A percentile compares a stretch with the other conserved stretches of the same genome.
Evolutionary conservation across 768 basidiomycete species (phyloP).

Genomic region (Pleurotus eryngii): DNA sequence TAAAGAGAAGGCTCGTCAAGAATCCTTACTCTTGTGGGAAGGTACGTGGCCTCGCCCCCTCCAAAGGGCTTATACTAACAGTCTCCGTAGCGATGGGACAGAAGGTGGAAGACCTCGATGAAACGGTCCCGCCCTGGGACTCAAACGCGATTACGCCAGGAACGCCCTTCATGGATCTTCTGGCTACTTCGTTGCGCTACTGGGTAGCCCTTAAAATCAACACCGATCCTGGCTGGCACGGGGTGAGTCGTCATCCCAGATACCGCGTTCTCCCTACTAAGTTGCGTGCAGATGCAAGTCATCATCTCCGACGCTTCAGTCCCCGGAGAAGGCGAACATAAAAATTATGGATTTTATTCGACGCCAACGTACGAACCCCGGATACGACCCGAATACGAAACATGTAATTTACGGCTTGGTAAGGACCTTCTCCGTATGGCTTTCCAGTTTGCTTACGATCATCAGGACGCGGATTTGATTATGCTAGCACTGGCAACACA

Average conservation of each 20-base stretch:
- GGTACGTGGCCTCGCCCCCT: constrained; percentile 37
- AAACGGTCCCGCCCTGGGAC: constrained; percentile 88
- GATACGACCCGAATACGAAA: constrained; percentile 91
- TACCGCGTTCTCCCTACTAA: neutral
- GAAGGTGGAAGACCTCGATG: constrained; percentile 73
- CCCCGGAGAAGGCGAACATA: constrained; percentile 98
- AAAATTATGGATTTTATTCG: constrained; percentile 99
- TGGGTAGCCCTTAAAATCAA: constrained; percentile 98
- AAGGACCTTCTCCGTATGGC: constrained; percentile 22
- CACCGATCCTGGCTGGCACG: constrained; percentile 93
- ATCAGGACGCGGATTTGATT: constrained; percentile 95
- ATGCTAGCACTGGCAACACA: constrained; percentile 98
- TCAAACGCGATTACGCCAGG: constrained; percentile 99
- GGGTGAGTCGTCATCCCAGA: constrained; percentile 43
- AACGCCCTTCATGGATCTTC: constrained; percentile 95
- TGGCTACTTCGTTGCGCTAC: constrained; percentile 85
- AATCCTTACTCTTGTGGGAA: constrained; percentile 84
- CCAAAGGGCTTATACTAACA: neutral
- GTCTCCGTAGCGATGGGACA: constrained; percentile 86
- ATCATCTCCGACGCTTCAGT: constrained; percentile 97
- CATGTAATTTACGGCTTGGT: constrained; percentile 99
- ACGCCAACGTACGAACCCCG: constrained; percentile 79
- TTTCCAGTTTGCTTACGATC: constrained; percentile 5
- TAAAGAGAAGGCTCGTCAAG: constrained; percentile 83
- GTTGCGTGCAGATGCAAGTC: constrained; percentile 70